Evolutionary conservation across 306 rosid species (phyloP).

Genomic region (Glycyrrhiza uralensis): DNA sequence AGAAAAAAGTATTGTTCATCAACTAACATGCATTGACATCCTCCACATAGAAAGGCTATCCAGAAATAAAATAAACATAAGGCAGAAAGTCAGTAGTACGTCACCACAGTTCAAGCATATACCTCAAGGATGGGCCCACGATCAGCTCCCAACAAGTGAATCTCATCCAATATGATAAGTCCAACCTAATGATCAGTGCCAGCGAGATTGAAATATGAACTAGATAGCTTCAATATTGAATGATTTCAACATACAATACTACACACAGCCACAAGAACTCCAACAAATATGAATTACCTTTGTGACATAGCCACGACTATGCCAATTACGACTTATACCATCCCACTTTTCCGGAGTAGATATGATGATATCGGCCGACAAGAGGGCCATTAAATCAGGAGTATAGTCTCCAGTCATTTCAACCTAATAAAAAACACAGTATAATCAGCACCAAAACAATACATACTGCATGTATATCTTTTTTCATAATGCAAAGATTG

Average conservation of each 20-base stretch:
- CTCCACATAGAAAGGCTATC: too few relatives aligned
- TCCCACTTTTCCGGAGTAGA: conserved; percentile 99
- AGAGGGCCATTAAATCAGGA: conserved; percentile 87
- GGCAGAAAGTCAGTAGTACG: neutral
- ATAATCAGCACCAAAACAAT: conserved; percentile 22
- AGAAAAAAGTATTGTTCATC: too few relatives aligned
- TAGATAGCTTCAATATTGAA: conserved; percentile 9
- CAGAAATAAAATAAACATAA: conserved; percentile 15
- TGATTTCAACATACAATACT: neutral
- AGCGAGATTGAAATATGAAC: conserved; percentile 16
- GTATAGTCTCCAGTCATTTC: conserved; percentile 99
- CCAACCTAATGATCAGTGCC: conserved; percentile 69
- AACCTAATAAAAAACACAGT: conserved; percentile 52
- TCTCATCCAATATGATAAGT: conserved; percentile 89
- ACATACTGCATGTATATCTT: neutral
- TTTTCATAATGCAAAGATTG: neutral
- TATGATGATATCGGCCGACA: conserved; percentile 92
- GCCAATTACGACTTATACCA: conserved; percentile 99
- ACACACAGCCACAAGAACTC: neutral
- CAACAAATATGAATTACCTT: conserved; percentile 50
- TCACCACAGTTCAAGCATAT: conserved; percentile 25
- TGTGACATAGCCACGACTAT: conserved; percentile 85
- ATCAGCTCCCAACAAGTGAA: conserved; percentile 97
- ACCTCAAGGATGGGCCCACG: conserved; percentile 99
- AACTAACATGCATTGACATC: too few relatives aligned